phyloP scores from a whole-genome alignment of 306 rosid species.

The Quercus wislizeni region DNA sequence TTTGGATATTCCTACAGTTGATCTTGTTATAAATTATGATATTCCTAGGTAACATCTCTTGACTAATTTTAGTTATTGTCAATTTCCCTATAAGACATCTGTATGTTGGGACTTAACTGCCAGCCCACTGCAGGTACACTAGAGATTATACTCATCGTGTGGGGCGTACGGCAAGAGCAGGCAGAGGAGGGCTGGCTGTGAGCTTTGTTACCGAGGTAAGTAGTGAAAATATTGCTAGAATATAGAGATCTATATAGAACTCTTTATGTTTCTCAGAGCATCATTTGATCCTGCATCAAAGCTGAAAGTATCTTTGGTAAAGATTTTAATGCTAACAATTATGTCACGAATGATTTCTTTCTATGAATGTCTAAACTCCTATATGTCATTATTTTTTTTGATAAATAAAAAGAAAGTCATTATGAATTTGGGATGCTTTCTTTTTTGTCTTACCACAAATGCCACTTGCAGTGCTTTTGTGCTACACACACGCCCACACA shows the following conservation, averaged over 20 bases:
- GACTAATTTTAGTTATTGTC: constrained; percentile 6
- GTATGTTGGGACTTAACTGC: constrained; percentile 17
- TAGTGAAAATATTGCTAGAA: constrained; percentile 8
- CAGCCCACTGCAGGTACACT: constrained; percentile 51
- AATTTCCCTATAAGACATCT: constrained; percentile 2
- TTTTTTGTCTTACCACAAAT: background rate
- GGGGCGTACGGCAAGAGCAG: constrained; percentile 95
- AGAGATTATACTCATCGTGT: constrained; percentile 90
- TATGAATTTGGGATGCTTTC: background rate
- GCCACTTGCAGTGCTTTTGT: background rate
- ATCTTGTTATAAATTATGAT: constrained; percentile 83
- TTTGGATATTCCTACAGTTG: constrained; percentile 89
- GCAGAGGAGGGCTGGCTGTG: constrained; percentile 81
- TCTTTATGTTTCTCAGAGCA: constrained; percentile 6
- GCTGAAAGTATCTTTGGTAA: background rate
- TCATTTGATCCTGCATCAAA: background rate
- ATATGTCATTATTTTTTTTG: background rate
- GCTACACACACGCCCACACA: background rate
- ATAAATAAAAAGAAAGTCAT: background rate
- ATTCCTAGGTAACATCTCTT: constrained; percentile 67
- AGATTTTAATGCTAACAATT: background rate
- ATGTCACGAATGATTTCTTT: background rate
- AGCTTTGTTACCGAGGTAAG: constrained; percentile 71
- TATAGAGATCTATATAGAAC: background rate
- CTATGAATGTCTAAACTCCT: background rate